Evolutionary conservation across 1,284 basidiomycete species (phyloP), one percentile per base, ranked within the genome.

Genomic region (Ustilago bromivora): DNA sequence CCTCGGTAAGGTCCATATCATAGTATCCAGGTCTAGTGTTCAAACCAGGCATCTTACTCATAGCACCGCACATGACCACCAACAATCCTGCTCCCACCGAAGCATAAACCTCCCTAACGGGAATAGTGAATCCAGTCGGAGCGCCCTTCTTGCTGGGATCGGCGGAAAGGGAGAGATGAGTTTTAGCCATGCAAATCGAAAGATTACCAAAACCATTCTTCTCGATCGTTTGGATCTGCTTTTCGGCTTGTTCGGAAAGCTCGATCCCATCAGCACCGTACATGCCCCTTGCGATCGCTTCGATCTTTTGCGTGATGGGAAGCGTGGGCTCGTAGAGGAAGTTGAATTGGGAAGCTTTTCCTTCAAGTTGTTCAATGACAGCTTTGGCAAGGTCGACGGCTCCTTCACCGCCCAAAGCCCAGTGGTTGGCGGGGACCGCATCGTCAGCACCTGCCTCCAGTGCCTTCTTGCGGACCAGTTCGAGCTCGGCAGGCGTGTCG

Each of bases 111-210:
- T 92, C 91, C 51, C 94, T 91, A 85, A 99, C 96, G 10, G 96
- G 96, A 68, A 99, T 89, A 7, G 92, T 96, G 88, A 99, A 99
- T 43, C 83, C 82, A 2, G 59, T 74, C 4, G 84, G 83, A 1
- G 67, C 77, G 47, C 84, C 81, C 66, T 84, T 85, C 60, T 79
- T 76, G 57, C 46, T 49, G 1, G 84, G 83, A 40, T 86, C 83
- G 32, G 83, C 82, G 2, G 69, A 71, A 12, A 85, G 66, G 38
- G 80, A 83, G 11, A 84, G 76, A 43, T 81, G 96, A 4, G 97
- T 99, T 90, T 99, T 99, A 68, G 96, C 96, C 94, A 98, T 96
- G 88, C 96, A 98, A 93, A 95, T 95, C 12, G 80, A 78, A 43
- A 84, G 58, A 74, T 90, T 88, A 40, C 90, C 87, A 82, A 92